Base-by-base conservation (phyloP, 208 protist genomes). In the Phytomonas francai region DNA sequence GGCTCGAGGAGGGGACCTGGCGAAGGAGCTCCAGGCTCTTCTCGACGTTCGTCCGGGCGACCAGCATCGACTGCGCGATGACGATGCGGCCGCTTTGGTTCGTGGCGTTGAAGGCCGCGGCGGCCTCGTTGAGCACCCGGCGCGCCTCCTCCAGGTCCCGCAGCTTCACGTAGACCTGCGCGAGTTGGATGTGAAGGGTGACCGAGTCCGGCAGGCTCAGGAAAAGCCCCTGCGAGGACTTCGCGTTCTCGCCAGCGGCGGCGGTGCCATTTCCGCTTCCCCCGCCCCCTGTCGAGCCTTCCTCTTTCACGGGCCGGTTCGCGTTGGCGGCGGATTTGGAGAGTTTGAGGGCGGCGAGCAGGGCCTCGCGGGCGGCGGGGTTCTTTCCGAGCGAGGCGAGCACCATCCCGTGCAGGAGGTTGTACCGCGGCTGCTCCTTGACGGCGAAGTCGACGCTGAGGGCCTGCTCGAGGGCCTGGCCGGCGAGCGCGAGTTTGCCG, bases 371-470 rank as follows among this genome's bases (percentile, higher is more conserved):
- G 22, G 94, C 88, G 67, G 92, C 77, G 25, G 84, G 61, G 2
- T 76, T 39, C 63, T 96, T 83, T 59, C 88, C 83, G 34, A 82
- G 76, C 68, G 80, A 83, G 42, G 74, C 70, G 63, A 91, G 76
- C 42, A 97, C 80, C 30, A 84, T 86, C 42, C 93, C 97, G 49
- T 87, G 86, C 14, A 98, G 71, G 16, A 98, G 70, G 69, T 97
- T 92, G 73, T 97, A 98, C 6, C 88, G 70, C 11, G 94, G 87
- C 70, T 88, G 83, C 68, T 98, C 90, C 64, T 95, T 90, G 27
- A 98, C 70, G 33, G 91, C 81, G 79, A 98, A 98, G 72, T 98
- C 89, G 32, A 96, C 77, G 11, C 86, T 95, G 33, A 97, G 78
- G 14, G 93, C 96, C 72, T 94, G 85, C 68, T 97, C 91, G 8